Evolutionary conservation across 139 green algal genomes (phyloP), one percentile per base, ranked within the genome.

Genomic region (Haematococcus lacustris): DNA sequence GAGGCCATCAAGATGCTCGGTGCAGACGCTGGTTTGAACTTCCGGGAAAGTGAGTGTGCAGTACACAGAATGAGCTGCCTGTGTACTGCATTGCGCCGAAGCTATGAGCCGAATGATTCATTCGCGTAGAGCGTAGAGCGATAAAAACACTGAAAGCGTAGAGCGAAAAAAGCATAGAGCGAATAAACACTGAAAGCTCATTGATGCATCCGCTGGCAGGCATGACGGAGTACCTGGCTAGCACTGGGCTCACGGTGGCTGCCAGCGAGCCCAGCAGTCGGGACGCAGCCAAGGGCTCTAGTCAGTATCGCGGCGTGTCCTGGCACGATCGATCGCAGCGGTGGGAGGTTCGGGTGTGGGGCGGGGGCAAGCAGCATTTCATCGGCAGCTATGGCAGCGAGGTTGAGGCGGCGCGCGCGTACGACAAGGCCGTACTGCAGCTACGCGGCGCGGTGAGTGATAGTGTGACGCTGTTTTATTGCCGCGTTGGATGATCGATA

Each of bases 311-410:
- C 5, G 81, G 75, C 23, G 72, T 82, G 41, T 73, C 64, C 40
- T 79, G 74, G 81, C 81, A 86, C 37, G 77, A 82, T 69, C 66
- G 71, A 5, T 83, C 73, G 57, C 78, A 82, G 68, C 81, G 77
- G 23, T 83, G 77, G 81, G 77, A 83, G 77, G 80, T 73, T 62
- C 79, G 83, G 33, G 83, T 83, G 33, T 88, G 79, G 79, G 79
- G 77, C 40, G 72, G 77, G 47, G 83, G 83, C 74, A 83, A 83
- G 65, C 83, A 85, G 71, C 83, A 88, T 61, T 88, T 88, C 76
- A 82, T 88, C 30, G 83, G 82, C 25, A 80, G 57, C 32, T 88
- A 82, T 33, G 77, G 64, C 1, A 70, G 64, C 28, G 78, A 85
- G 71, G 28, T 79, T 33, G 82, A 87, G 59, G 82, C 82, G 3